Evolutionary conservation across 2,329 filamentous ascomycete species (phyloP).

Genomic region (Sclerotinia sclerotiorum): DNA sequence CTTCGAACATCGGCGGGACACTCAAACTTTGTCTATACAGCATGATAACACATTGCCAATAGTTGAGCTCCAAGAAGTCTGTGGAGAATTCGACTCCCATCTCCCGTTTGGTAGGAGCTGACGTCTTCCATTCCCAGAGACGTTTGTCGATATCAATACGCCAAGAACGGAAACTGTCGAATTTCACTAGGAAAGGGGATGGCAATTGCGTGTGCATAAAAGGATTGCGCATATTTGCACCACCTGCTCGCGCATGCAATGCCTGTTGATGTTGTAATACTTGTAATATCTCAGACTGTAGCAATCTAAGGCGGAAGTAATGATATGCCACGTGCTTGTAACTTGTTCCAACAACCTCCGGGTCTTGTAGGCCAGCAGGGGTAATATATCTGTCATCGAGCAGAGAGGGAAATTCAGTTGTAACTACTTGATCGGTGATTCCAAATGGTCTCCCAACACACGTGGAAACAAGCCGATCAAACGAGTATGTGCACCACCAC

Average conservation of each 20-base stretch:
- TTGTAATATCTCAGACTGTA: slow-evolving; percentile 94
- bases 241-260: slow-evolving; percentile 68
- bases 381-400: slow-evolving; percentile 89
- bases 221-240: slow-evolving; percentile 63
- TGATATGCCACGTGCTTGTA: slow-evolving; percentile 92
- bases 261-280: slow-evolving; percentile 91
- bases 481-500: slow-evolving; percentile 97
- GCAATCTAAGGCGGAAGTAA: slow-evolving; percentile 81
- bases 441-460: slow-evolving; percentile 93
- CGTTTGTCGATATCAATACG: slow-evolving; percentile 81
- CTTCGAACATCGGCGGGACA: slow-evolving; percentile 80
- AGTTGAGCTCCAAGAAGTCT: slow-evolving; percentile 90
- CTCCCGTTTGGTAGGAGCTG: slow-evolving; percentile 71
- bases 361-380: slow-evolving; percentile 67
- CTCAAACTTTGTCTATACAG: slow-evolving; percentile 88
- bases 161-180: slow-evolving; percentile 86
- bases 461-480: slow-evolving; percentile 91
- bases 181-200: slow-evolving; percentile 81
- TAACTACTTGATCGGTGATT: slow-evolving; percentile 94
- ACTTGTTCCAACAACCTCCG: slow-evolving; percentile 64
- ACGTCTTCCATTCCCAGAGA: slow-evolving; percentile 81
- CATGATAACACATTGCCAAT: slow-evolving; percentile 97
- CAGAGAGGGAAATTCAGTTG: slow-evolving; percentile 87
- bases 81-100: slow-evolving; percentile 88
- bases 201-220: slow-evolving; percentile 77